A percentile compares a stretch with the other conserved stretches of the same genome.
phyloP scores from a whole-genome alignment of 129 eudicot genomes.

The Ambrosia artemisiifolia region DNA sequence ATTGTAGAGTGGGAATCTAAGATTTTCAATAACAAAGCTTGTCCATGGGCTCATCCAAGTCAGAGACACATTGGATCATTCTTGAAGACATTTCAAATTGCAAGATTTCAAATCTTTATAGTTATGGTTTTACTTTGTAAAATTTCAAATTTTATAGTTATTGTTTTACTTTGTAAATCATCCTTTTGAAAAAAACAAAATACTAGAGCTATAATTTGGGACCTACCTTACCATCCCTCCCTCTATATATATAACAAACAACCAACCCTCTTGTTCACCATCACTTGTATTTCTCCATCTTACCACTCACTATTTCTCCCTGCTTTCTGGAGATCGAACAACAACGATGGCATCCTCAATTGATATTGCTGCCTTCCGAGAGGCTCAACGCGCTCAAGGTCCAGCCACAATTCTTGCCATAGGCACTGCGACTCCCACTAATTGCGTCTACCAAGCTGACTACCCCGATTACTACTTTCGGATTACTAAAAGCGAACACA shows the following conservation, averaged over 20 bases:
- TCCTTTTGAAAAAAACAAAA: background rate
- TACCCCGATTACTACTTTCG: slow-evolving; percentile 50
- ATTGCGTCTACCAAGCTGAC: slow-evolving; percentile 40
- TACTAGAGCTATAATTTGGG: background rate
- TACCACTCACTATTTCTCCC: background rate
- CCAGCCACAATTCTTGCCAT: slow-evolving; percentile 45
- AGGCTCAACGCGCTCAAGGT: slow-evolving; percentile 49
- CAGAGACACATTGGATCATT: too few species aligned
- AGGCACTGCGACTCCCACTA: slow-evolving; percentile 45
- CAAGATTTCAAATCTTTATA: too few species aligned
- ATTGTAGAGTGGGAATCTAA: too few species aligned
- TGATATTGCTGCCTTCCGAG: slow-evolving; percentile 34
- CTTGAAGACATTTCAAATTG: too few species aligned
- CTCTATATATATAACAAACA: slow-evolving; percentile 12
- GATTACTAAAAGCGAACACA: slow-evolving; percentile 47
- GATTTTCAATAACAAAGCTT: too few species aligned
- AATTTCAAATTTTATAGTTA: too few species aligned
- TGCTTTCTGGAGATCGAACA: background rate
- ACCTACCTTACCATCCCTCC: background rate
- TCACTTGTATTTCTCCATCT: background rate
- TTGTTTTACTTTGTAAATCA: too few species aligned
- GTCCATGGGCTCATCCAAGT: too few species aligned
- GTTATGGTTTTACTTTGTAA: too few species aligned
- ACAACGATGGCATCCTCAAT: slow-evolving; percentile 26
- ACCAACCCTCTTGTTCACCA: background rate